These are phyloP conservation scores for Teratosphaeria epicoccoides DNA, from an alignment of 2,329 filamentous ascomycete genomes.

Conservation along the genomic window DNA sequence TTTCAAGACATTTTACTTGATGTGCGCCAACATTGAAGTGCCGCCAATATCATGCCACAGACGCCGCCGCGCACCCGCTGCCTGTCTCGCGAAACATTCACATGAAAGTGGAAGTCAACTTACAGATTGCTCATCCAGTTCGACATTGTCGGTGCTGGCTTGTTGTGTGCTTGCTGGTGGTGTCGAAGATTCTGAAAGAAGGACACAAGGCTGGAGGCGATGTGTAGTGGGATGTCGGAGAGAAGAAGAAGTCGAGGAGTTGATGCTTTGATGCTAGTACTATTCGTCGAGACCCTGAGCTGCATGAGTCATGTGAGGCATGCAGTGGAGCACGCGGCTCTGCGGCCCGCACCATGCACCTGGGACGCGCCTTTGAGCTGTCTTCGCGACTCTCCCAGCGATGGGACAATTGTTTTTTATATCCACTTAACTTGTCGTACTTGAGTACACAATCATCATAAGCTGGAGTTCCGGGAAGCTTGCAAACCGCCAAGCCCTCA, in stretches of 20 bases:
- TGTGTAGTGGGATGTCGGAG: background rate
- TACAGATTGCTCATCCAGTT: constrained; percentile 31
- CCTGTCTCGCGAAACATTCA: background rate
- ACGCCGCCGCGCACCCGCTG: background rate
- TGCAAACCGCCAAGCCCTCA: no score
- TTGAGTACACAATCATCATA: no score
- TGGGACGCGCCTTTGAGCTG: no score
- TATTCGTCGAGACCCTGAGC: background rate
- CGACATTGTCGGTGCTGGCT: constrained; percentile 16
- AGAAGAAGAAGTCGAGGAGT: background rate
- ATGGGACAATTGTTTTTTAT: no score
- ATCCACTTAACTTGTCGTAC: no score
- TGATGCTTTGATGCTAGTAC: background rate
- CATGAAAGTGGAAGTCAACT: constrained; percentile 12
- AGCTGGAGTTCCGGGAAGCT: no score
- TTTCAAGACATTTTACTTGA: background rate
- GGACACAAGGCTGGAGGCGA: background rate
- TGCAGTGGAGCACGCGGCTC: background rate
- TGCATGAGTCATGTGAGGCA: no score
- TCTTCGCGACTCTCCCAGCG: no score
- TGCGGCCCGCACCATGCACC: no score
- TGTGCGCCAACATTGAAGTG: background rate
- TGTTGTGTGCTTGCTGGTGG: background rate
- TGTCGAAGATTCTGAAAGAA: background rate
- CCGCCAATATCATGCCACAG: background rate